Percentiles rank a stretch among this genome's conserved stretches.
These are phyloP conservation scores for Citrullus mucosospermus DNA, from an alignment of 306 rosid species.

Conservation along the genomic window DNA sequence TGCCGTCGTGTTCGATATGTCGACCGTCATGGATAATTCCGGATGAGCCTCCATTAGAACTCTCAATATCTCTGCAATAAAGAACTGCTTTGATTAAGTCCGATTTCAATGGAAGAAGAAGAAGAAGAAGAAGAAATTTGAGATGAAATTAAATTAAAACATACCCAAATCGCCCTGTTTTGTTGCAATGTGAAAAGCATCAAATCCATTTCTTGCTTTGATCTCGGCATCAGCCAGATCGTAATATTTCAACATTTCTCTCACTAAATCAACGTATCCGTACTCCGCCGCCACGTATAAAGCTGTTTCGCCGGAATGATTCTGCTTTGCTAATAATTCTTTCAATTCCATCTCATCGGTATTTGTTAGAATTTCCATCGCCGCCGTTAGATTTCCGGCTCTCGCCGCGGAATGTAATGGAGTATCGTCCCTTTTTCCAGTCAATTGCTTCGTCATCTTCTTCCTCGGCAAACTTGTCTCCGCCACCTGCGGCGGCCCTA, in stretches of 20 bases:
- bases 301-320: conserved; percentile 81
- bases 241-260: conserved; percentile 66
- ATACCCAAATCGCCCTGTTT: conserved; percentile 90
- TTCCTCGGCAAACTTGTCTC: conserved; percentile 34
- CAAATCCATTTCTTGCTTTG: conserved; percentile 88
- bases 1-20: conserved; percentile 85
- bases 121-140: not conserved
- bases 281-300: conserved; percentile 83
- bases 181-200: conserved; percentile 93
- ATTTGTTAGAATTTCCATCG: conserved; percentile 25
- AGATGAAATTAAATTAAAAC: not conserved
- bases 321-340: conserved; percentile 49
- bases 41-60: conserved; percentile 74
- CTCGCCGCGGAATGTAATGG: conserved; percentile 70
- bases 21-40: conserved; percentile 80
- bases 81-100: not conserved
- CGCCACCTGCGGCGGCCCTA: conserved; percentile 16
- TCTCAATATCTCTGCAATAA: conserved; percentile 54
- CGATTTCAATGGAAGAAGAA: not conserved
- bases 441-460: conserved; percentile 79
- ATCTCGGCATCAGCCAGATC: conserved; percentile 66
- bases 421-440: conserved; percentile 85
- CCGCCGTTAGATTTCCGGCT: conserved; percentile 42
- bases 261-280: conserved; percentile 64
- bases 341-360: conserved; percentile 33